Evolutionary conservation across 768 basidiomycete species (phyloP).

Genomic region (Exsudoporus frostii): DNA sequence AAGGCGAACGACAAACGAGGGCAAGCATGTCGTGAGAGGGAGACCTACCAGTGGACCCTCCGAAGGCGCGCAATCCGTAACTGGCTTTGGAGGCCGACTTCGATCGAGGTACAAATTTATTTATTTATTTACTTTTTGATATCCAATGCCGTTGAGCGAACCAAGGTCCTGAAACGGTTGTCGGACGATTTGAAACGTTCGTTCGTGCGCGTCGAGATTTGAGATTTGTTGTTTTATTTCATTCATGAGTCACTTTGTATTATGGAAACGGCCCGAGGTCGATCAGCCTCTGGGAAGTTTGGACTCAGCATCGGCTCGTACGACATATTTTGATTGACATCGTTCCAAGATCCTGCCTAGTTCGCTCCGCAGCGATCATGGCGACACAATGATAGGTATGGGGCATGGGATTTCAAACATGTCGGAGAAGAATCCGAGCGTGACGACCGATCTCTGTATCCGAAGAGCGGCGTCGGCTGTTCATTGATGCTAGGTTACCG

Average conservation of each 20-base stretch:
- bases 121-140: not conserved
- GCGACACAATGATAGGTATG: not conserved
- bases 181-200: not conserved
- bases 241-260: not conserved
- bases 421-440: not conserved
- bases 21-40: too few relatives aligned
- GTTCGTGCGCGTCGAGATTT: not conserved
- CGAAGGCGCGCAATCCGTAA: not conserved
- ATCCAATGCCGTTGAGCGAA: not conserved
- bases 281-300: not conserved
- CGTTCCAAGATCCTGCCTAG: not conserved
- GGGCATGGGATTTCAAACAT: too few relatives aligned
- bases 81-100: not conserved
- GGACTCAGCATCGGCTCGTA: not conserved
- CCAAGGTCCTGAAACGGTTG: conserved; percentile 1
- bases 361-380: not conserved
- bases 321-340: not conserved
- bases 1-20: not conserved
- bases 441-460: not conserved
- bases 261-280: not conserved
- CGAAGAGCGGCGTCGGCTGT: not conserved
- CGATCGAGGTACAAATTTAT: not conserved
- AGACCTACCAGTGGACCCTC: too few relatives aligned
- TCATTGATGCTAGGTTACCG: not conserved
- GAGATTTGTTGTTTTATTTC: not conserved